Conservation (phyloP, 2,329 filamentous ascomycete genomes). For the Epichloe hybrida region DNA sequence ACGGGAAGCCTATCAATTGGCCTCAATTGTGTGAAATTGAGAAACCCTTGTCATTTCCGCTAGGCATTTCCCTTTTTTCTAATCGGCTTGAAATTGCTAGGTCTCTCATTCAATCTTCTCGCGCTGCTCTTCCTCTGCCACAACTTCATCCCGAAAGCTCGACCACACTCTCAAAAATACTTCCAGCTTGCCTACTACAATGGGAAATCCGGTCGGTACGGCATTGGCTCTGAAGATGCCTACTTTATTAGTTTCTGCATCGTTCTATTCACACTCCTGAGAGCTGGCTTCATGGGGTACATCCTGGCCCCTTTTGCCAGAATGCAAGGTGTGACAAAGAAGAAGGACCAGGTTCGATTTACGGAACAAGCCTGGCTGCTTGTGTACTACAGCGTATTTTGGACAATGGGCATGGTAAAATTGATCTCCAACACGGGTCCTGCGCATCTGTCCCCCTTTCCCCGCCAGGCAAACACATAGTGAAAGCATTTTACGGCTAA, state of each 20-base stretch:
- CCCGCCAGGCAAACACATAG: background rate
- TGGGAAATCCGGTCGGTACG: slow-evolving; percentile 52
- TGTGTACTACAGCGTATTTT: slow-evolving; percentile 71
- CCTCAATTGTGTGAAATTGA: background rate
- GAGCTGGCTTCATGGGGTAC: slow-evolving; percentile 79
- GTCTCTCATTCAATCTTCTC: slow-evolving; percentile 74
- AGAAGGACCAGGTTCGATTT: slow-evolving; percentile 69
- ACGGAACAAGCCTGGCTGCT: slow-evolving; percentile 91
- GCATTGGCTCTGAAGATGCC: slow-evolving; percentile 64
- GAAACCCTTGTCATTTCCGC: background rate
- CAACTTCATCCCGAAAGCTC: slow-evolving; percentile 66
- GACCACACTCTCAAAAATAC: slow-evolving; percentile 72
- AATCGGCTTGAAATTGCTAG: slow-evolving; percentile 19
- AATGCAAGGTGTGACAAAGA: slow-evolving; percentile 56
- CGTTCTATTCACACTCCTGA: slow-evolving; percentile 73
- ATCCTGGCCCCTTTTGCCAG: slow-evolving; percentile 66
- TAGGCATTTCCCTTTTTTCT: slow-evolving; percentile 6
- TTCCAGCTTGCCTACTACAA: slow-evolving; percentile 79
- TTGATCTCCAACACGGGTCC: background rate
- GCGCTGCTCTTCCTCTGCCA: slow-evolving; percentile 73
- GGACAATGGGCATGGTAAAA: slow-evolving; percentile 69
- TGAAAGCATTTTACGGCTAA: background rate
- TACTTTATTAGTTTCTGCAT: slow-evolving; percentile 68
- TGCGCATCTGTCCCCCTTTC: background rate
- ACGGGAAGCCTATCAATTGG: background rate